Conservation (phyloP, 169 alveolate genomes). For the Plasmodium cynomolgi region DNA sequence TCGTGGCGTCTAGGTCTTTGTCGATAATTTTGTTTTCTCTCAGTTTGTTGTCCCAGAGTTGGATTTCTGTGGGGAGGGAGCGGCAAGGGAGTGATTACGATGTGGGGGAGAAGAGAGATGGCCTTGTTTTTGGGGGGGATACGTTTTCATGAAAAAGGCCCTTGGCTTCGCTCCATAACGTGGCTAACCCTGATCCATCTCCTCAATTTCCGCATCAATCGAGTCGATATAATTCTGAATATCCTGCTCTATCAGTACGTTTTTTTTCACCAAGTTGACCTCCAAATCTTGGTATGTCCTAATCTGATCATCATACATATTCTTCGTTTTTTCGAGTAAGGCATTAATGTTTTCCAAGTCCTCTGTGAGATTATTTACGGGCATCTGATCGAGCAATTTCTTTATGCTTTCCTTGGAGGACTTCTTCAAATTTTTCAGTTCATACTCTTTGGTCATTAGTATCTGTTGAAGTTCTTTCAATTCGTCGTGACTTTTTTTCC, state of each 20-base stretch:
- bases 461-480: conserved; percentile 13
- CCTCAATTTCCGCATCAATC: conserved; percentile 31
- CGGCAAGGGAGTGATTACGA: neutral
- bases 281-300: conserved; percentile 54
- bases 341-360: conserved; percentile 45
- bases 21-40: conserved; percentile 22
- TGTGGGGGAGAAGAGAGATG: neutral
- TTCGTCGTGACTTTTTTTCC: conserved; percentile 51
- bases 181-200: conserved; percentile 16
- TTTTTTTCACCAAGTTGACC: conserved; percentile 34
- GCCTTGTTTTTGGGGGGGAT: neutral
- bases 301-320: conserved; percentile 57
- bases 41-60: conserved; percentile 7
- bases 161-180: neutral
- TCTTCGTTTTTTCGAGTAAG: conserved; percentile 60
- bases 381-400: conserved; percentile 16
- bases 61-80: neutral
- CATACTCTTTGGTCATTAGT: conserved; percentile 39
- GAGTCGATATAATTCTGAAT: conserved; percentile 45
- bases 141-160: neutral
- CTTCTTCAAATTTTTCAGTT: conserved; percentile 19
- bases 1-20: conserved; percentile 16
- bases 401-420: conserved; percentile 37
- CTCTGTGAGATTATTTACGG: conserved; percentile 33
- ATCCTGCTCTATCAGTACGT: conserved; percentile 27